Evolutionary conservation across 345 rosid species (phyloP).

Genomic region (Eucalyptus curtisii): DNA sequence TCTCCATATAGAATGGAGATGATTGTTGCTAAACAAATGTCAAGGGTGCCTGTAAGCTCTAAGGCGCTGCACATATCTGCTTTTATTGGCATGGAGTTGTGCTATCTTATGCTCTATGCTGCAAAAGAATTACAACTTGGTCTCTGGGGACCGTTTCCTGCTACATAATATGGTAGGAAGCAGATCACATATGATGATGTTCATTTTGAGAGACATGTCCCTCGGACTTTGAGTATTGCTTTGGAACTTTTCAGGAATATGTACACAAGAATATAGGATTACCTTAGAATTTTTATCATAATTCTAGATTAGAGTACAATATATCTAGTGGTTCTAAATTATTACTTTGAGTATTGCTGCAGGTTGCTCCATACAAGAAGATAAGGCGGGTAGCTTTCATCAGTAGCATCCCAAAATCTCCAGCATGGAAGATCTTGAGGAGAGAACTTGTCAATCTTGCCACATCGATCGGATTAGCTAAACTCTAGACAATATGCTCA

Average conservation of each 20-base stretch:
- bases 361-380: slow-evolving; percentile 91
- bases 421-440: slow-evolving; percentile 75
- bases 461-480: neutral
- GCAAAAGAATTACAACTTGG: neutral
- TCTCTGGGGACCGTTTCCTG: neutral
- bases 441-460: slow-evolving; percentile 42
- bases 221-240: no score
- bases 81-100: neutral
- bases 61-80: neutral
- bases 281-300: neutral
- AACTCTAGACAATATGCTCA: neutral
- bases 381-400: slow-evolving; percentile 60
- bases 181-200: neutral
- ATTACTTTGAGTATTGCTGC: neutral
- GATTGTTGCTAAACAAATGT: neutral
- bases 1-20: neutral
- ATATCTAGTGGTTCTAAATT: neutral
- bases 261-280: neutral
- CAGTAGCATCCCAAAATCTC: slow-evolving; percentile 49
- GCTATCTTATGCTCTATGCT: neutral
- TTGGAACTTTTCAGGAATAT: neutral
- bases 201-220: neutral
- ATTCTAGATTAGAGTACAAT: neutral
- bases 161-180: neutral
- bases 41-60: neutral